Evolutionary conservation across 805 yeast genomes (phyloP).

Genomic region (Torulaspora indica): DNA sequence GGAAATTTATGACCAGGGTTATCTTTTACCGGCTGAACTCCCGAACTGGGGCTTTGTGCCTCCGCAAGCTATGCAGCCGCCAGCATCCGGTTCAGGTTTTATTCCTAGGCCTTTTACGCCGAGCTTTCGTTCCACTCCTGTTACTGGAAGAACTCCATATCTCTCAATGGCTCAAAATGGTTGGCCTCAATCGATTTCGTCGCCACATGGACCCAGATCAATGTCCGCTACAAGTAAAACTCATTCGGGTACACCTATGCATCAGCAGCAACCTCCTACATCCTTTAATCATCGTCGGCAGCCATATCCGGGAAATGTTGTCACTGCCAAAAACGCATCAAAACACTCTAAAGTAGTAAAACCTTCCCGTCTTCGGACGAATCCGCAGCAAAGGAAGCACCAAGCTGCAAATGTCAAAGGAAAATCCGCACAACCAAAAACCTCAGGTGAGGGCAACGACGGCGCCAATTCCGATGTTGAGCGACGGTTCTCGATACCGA

Average conservation of each 20-base stretch:
- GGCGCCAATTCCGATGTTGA: not conserved
- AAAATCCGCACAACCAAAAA: not conserved
- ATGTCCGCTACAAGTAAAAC: constrained; percentile 16
- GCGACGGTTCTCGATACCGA: constrained; percentile 15
- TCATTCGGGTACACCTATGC: constrained; percentile 14
- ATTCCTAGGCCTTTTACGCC: constrained; percentile 21
- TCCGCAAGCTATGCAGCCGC: constrained; percentile 23
- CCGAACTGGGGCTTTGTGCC: constrained; percentile 21
- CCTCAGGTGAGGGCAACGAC: not conserved
- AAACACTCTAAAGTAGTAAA: constrained; percentile 19
- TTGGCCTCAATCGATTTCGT: constrained; percentile 14
- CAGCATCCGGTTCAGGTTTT: constrained; percentile 14
- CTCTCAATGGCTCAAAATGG: constrained; percentile 15
- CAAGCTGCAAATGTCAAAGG: constrained; percentile 3
- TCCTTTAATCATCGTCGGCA: constrained; percentile 16
- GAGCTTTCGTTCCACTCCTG: constrained; percentile 20
- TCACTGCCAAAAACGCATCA: constrained; percentile 13
- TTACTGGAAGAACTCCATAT: constrained; percentile 19
- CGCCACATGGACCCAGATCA: constrained; percentile 14
- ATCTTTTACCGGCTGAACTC: constrained; percentile 14
- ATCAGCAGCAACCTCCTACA: constrained; percentile 15
- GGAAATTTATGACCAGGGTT: constrained; percentile 20
- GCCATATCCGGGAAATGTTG: constrained; percentile 11
- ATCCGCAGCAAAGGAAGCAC: constrained; percentile 12
- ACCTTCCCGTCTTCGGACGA: constrained; percentile 15